A percentile compares a stretch with the other conserved stretches of the same genome.
phyloP scores from a whole-genome alignment of 73 alveolate genomes.

The Paramecium sonneborni region DNA sequence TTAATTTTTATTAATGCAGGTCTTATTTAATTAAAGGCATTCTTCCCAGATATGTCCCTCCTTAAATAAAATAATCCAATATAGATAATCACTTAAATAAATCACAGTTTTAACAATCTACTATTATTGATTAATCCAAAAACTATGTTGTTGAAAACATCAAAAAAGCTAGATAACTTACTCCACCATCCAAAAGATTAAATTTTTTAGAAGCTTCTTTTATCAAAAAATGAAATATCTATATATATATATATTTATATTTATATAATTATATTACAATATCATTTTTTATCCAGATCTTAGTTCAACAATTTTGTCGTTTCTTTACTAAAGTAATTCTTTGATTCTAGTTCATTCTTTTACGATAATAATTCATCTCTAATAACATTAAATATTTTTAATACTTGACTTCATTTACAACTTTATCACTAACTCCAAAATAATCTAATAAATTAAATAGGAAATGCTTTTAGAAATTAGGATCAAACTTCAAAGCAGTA shows the following conservation, averaged over 20 bases:
- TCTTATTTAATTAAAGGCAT: constrained; percentile 62
- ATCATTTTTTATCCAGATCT: neutral
- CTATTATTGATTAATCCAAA: neutral
- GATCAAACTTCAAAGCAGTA: constrained; percentile 50
- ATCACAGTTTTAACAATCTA: neutral
- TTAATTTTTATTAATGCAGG: neutral
- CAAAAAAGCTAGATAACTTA: neutral
- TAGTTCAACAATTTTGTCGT: constrained; percentile 31
- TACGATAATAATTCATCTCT: constrained; percentile 39
- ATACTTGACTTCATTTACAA: neutral
- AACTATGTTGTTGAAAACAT: constrained; percentile 31
- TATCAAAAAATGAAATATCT: neutral
- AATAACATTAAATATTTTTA: no score
- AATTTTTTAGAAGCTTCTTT: neutral
- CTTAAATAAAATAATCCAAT: constrained; percentile 36
- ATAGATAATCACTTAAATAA: constrained; percentile 18
- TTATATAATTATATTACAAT: neutral
- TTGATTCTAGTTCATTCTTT: constrained; percentile 34
- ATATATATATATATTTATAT: constrained; percentile 12
- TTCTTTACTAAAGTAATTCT: constrained; percentile 52
- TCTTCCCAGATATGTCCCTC: constrained; percentile 60
- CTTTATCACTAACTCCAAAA: constrained; percentile 35
- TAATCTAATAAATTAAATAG: neutral
- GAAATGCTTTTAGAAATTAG: constrained; percentile 44
- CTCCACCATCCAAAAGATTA: constrained; percentile 10